These are phyloP conservation scores for Glebionis coronaria DNA, from an alignment of 129 eudicot species.

Conservation along the genomic window DNA sequence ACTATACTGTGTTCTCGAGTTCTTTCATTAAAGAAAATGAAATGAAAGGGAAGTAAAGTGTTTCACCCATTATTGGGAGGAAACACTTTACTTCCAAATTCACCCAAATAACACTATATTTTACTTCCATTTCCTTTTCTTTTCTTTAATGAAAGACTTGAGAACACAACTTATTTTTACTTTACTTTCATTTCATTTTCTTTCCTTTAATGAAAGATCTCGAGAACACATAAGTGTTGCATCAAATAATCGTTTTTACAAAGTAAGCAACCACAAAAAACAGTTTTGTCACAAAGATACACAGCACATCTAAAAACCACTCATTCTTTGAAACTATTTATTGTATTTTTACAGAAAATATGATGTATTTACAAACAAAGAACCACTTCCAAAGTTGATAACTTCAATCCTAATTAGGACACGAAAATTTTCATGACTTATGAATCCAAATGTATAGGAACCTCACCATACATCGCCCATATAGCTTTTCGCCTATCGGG, in stretches of 20 bases:
- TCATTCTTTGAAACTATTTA: neutral
- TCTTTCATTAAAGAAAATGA: no score
- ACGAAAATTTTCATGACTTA: neutral
- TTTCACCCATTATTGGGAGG: no score
- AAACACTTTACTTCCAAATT: no score
- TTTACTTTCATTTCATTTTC: no score
- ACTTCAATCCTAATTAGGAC: neutral
- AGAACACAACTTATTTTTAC: no score
- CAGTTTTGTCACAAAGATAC: neutral
- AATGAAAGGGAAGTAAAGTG: no score
- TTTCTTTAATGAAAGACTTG: no score
- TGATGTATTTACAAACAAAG: neutral
- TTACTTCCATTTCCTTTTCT: no score
- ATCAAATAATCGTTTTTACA: neutral
- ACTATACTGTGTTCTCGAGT: no score
- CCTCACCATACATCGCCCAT: slow-evolving; percentile 95
- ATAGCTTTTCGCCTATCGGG: slow-evolving; percentile 91
- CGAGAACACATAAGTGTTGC: no score
- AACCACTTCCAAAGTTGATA: neutral
- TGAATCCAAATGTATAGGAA: slow-evolving; percentile 7
- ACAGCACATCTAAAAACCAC: neutral
- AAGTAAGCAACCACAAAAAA: neutral
- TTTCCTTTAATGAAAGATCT: no score
- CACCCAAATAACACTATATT: no score
- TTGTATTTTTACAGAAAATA: neutral